Conservation (phyloP, 352 stramenopile species). For the Phytophthora hybrid region DNA sequence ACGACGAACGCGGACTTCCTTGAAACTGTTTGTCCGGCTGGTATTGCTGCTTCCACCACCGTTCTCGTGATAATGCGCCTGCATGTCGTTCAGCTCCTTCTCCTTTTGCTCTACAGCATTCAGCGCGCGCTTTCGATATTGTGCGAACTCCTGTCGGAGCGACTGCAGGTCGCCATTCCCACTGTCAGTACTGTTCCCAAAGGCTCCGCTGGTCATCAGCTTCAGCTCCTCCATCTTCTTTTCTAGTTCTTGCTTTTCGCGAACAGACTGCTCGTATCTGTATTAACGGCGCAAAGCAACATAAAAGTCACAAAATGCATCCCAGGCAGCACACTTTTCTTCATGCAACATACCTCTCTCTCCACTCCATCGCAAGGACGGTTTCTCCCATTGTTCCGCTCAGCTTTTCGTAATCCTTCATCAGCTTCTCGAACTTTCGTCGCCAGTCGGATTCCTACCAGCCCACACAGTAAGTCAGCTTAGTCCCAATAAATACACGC, state of each 20-base stretch:
- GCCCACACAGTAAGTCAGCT: neutral
- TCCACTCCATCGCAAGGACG: conserved; percentile 85
- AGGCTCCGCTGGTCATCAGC: conserved; percentile 44
- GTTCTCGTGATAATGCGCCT: conserved; percentile 67
- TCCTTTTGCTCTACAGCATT: conserved; percentile 88
- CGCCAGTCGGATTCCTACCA: conserved; percentile 79
- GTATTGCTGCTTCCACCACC: conserved; percentile 37
- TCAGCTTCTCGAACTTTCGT: conserved; percentile 87
- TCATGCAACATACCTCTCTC: conserved; percentile 57
- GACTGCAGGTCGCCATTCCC: conserved; percentile 64
- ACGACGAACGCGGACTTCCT: conserved; percentile 54
- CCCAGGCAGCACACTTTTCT: neutral
- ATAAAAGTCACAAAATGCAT: neutral
- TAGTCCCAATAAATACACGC: neutral
- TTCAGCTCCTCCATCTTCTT: conserved; percentile 79
- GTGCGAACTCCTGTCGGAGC: conserved; percentile 80
- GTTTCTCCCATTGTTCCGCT: conserved; percentile 89
- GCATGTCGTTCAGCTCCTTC: conserved; percentile 76
- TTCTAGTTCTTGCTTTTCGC: conserved; percentile 82
- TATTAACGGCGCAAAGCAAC: neutral
- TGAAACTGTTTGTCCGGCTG: conserved; percentile 57
- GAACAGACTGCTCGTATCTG: conserved; percentile 79
- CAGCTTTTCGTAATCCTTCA: conserved; percentile 89
- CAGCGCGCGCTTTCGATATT: conserved; percentile 80
- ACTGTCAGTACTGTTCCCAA: conserved; percentile 34